Evolutionary conservation across 1,284 basidiomycete species (phyloP).

Genomic region (Sanghuangporus weigelae): DNA sequence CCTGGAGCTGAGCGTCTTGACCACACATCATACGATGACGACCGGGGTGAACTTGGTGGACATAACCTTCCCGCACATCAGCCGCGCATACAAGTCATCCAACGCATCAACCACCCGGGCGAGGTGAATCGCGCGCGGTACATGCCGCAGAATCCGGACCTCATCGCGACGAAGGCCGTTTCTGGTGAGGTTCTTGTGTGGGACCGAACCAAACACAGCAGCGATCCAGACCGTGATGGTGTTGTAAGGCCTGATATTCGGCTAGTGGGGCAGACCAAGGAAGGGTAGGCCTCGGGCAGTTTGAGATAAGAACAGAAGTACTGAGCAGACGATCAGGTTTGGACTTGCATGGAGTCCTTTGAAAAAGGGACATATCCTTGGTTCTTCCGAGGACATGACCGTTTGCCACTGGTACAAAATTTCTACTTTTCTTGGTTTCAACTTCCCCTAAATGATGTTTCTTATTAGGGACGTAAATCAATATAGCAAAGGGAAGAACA

Average conservation of each 20-base stretch:
- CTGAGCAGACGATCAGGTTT: constrained; percentile 50
- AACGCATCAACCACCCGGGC: constrained; percentile 93
- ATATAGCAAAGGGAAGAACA: constrained; percentile 77
- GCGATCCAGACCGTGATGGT: constrained; percentile 82
- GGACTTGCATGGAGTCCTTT: constrained; percentile 90
- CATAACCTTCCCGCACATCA: constrained; percentile 68
- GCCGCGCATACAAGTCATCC: constrained; percentile 85
- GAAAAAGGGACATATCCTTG: constrained; percentile 81
- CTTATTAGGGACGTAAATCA: constrained; percentile 80
- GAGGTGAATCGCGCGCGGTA: constrained; percentile 98
- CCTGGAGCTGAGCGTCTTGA: constrained; percentile 70
- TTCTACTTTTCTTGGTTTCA: neutral
- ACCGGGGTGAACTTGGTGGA: constrained; percentile 86
- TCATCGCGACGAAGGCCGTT: constrained; percentile 93
- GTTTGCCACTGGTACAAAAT: constrained; percentile 81
- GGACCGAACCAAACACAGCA: constrained; percentile 96
- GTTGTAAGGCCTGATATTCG: constrained; percentile 89
- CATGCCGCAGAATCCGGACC: constrained; percentile 97
- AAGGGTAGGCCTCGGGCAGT: constrained; percentile 63
- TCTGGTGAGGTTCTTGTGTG: constrained; percentile 91
- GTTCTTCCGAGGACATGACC: constrained; percentile 94
- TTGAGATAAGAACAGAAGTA: constrained; percentile 1
- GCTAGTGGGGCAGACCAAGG: constrained; percentile 84
- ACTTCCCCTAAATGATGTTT: neutral
- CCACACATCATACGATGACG: constrained; percentile 85